Evolutionary conservation across 768 basidiomycete species (phyloP).

Genomic region (Inosperma sp.): DNA sequence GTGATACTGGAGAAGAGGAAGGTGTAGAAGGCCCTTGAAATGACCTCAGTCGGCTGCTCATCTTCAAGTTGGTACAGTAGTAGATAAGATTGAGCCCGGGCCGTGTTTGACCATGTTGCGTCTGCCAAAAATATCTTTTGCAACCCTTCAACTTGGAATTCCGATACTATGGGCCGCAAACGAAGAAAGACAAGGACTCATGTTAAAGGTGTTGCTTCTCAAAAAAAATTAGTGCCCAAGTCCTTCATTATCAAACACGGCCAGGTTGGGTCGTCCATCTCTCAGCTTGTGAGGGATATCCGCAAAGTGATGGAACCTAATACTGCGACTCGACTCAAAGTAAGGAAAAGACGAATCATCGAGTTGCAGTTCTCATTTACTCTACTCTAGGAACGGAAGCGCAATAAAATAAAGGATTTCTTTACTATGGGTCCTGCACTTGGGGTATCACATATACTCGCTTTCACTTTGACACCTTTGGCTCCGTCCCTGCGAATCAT

Average conservation of each 20-base stretch:
- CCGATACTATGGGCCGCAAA: conserved; percentile 55
- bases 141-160: conserved; percentile 9
- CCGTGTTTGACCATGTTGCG: conserved; percentile 2
- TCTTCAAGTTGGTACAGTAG: background rate
- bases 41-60: conserved; percentile 57
- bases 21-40: conserved; percentile 80
- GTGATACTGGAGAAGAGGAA: conserved; percentile 56
- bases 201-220: conserved; percentile 52
- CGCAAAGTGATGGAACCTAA: conserved; percentile 98
- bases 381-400: conserved; percentile 68
- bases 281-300: conserved; percentile 88
- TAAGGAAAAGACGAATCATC: conserved; percentile 28
- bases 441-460: conserved; percentile 87
- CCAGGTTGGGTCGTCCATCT: conserved; percentile 79
- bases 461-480: conserved; percentile 82
- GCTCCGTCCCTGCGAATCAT: conserved; percentile 85
- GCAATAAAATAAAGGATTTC: conserved; percentile 92
- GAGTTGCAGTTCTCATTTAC: background rate
- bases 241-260: conserved; percentile 98
- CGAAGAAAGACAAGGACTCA: conserved; percentile 75
- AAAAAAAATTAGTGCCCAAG: conserved; percentile 53
- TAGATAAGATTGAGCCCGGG: background rate
- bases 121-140: conserved; percentile 17
- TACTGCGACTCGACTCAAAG: conserved; percentile 88
- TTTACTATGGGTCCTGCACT: conserved; percentile 87